Base-by-base conservation (phyloP, 768 basidiomycete genomes). In the Pulveroboletus sp. region DNA sequence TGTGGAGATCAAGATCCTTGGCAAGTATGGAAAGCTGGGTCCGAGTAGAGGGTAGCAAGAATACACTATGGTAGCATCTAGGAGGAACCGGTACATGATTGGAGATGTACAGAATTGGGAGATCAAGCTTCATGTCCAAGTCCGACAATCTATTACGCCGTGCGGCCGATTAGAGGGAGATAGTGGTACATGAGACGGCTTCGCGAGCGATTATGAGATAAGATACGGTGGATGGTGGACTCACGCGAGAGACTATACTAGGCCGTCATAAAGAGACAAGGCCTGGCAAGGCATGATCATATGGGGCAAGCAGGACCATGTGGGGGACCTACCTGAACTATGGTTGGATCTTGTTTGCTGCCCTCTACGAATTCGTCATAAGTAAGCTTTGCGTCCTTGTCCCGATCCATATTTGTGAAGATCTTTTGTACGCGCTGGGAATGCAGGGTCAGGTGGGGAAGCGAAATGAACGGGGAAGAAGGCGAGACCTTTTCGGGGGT, bases 331-430 rank as follows among this genome's bases (percentile, higher is more conserved):
- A 88, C 95, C 83, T 98, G 93, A 13, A 99, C 94, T 67, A 99
- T 98, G 19, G 95, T 98, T 27, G 97, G 97, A 68, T 99, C 97
- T 68, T 97, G 93, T 72, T 97, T 98, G 69, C 89, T 92, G 27
- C 97, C 97, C 66, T 98, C 94, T 17, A 94, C 93, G 65, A 99
- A 99, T 68, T 99, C 97, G 10, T 94, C 93, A 68, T 85, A 99
- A 1, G 94, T 94, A 47, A 97, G 75, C 61, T 81, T 87, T 7
- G 92, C 90, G 61, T 98, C 90, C 70, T 93, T 93, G 74, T 98
- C 86, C 54, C 85, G 77, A 69, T 98, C 97, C 97, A 99, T 99
- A 62, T 90, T 91, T 48, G 81, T 78, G 75, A 99, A 99, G 55
- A 99, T 98, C 78, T 98, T 99, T 73, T 97, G 90, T 51, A 98